Evolutionary conservation across 2,329 filamentous ascomycete species (phyloP), one percentile per base, ranked within the genome.

Genomic region (Acrocalymma vagum): DNA sequence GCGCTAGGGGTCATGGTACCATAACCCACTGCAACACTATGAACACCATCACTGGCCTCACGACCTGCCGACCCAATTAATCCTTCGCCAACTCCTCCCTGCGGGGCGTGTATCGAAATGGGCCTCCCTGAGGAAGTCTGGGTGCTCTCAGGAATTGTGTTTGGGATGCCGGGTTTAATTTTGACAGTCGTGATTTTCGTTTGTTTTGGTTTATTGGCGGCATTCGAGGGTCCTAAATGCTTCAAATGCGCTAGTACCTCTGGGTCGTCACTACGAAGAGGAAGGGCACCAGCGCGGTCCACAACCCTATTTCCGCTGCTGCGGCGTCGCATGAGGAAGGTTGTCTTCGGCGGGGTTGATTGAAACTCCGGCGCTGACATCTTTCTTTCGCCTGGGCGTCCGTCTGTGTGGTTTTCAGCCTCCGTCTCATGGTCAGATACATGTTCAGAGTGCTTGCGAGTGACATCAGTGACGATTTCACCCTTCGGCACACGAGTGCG

Each of bases 401-500:
- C 17, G 9, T 32, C 26, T 21, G 49, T 38, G 24, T 61, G 49
- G 11, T 54, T 38, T 29, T 55, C 56, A 9, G 45, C 45, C 7
- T 52, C 52, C 29, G 43, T 48, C 15, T 63, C 46, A 14, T 39
- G 46, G 13, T 55, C 51, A 6, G 51, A 38, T 21, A 59, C 45
- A 39, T 31, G 63, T 37, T 69, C 62, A 3, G 57, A 55, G 9
- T 48, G 45, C 32, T 55, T 59, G 28, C 56, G 55, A 17, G 49
- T 20, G 5, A 45, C 13, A 17, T 79, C 77, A 42, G 75, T 72
- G 13, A 83, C 65, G 25, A 83, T 72, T 37, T 76, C 75, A 29
- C 74, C 76, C 52, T 80, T 83, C 14, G 78, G 80, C n/a, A 84
- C 80, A 40, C 87, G 83, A 29, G 84, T 84, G 62, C 90, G 87